Conservation (phyloP, 2,329 filamentous ascomycete genomes). For the Cladosporium cucumerinum region DNA sequence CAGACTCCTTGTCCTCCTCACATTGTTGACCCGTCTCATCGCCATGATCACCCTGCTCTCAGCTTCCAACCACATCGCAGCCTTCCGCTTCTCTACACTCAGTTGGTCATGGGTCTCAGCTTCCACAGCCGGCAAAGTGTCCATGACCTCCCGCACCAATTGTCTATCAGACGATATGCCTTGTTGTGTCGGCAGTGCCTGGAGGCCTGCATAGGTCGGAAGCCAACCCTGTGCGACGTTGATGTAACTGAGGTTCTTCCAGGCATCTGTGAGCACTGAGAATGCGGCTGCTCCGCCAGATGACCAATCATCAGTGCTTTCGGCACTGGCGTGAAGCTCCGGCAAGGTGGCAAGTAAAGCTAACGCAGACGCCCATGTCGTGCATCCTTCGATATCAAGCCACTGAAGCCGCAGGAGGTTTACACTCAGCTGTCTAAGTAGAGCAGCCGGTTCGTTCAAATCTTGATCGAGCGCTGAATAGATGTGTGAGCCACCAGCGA, state of each 20-base stretch:
- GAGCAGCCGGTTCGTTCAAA: conserved; percentile 54
- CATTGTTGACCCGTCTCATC: conserved; percentile 31
- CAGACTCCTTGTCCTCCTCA: conserved; percentile 20
- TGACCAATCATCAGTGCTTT: conserved; percentile 17
- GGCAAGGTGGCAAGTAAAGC: conserved; percentile 14
- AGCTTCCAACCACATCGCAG: conserved; percentile 37
- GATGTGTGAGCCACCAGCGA: conserved; percentile 50
- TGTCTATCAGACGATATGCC: conserved; percentile 26
- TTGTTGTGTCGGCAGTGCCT: conserved; percentile 33
- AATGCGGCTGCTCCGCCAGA: conserved; percentile 24
- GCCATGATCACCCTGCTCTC: conserved; percentile 38
- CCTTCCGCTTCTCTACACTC: conserved; percentile 29
- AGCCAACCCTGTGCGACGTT: conserved; percentile 46
- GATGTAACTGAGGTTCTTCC: conserved; percentile 44
- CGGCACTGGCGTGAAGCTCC: not conserved
- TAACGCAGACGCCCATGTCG: conserved; percentile 53
- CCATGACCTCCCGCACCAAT: conserved; percentile 35
- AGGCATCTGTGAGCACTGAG: conserved; percentile 40
- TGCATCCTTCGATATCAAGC: conserved; percentile 61
- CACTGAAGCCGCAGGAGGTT: conserved; percentile 58
- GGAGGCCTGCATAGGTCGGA: conserved; percentile 31
- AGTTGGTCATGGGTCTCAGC: conserved; percentile 11
- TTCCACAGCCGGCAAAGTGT: conserved; percentile 26
- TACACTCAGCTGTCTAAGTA: conserved; percentile 55
- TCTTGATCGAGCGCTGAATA: conserved; percentile 55